Base-by-base conservation (phyloP, 2,329 filamentous ascomycete species). In the Chaetomium sp. region DNA sequence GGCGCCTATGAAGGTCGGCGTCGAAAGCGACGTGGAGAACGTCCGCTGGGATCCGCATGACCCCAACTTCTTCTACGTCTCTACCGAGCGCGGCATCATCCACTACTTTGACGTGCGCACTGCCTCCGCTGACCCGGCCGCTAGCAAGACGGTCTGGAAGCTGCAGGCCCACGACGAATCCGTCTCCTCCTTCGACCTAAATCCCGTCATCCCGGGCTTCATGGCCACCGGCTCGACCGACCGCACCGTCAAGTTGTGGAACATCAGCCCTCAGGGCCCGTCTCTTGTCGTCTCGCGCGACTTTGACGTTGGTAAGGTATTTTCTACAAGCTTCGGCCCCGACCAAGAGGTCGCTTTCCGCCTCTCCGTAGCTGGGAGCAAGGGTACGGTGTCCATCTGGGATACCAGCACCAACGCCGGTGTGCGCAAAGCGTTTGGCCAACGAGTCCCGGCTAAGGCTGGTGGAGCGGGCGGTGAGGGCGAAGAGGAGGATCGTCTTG, bases 181-280 rank as follows among this genome's bases (percentile, higher is more conserved):
- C 3, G 81, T 97, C 45, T 95, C 91, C 7, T 86, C 90, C 0
- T 96, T 99, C 70, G 91, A 96, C 70, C 82, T 97, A 73, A 97
- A 96, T 77, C 80, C 86, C 3, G 77, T 85, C 49, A 90, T 99
- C 57, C 92, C 94, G 1, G 94, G 94, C 44, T 96, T 89, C 79
- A 82, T 99, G 72, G 94, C 84, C 11, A 97, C 94, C 0, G 94
- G 91, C 3, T 96, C 91, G 2, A 91, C 89, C 11, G 94, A 99
- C 77, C 92, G 90, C 76, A 89, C 87, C 5, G 91, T 97, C 65
- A 99, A 99, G 79, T 79, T 99, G 55, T 99, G 94, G 94, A 96
- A 96, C 72, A 84, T 96, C 55, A 81, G 87, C 64, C 72, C 86
- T 10, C 81, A 82, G 42, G 91, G 90, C 2, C 94, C 94, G 1